Percentiles rank a stretch among this genome's conserved stretches.
Evolutionary conservation across 768 basidiomycete species (phyloP).

Genomic region (Rhizopogon roseolus): DNA sequence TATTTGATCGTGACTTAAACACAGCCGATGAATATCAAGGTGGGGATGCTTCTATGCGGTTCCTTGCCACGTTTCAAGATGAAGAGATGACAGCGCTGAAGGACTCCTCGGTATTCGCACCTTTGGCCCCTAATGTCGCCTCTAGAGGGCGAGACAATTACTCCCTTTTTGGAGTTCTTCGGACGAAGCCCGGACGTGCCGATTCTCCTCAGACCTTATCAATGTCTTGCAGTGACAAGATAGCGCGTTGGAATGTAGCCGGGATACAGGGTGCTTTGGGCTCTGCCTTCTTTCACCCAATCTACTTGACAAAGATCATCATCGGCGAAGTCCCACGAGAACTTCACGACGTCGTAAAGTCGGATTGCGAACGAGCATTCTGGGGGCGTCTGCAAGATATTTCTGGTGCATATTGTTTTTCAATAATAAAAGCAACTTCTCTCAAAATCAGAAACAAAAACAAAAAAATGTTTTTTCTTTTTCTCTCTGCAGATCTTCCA

Average conservation of each 20-base stretch:
- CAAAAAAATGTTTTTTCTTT: no score
- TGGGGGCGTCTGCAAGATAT: constrained; percentile 46
- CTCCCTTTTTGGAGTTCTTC: constrained; percentile 64
- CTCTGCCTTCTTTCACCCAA: constrained; percentile 45
- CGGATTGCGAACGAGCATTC: constrained; percentile 70
- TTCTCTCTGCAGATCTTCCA: constrained; percentile 36
- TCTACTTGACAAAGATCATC: constrained; percentile 64
- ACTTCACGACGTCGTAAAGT: constrained; percentile 35
- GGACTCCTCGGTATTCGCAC: constrained; percentile 34
- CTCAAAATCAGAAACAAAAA: background rate
- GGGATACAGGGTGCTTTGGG: constrained; percentile 85
- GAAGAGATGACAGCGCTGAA: constrained; percentile 68
- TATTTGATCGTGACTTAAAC: constrained; percentile 35
- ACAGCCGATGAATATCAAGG: constrained; percentile 42
- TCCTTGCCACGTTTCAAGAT: constrained; percentile 73
- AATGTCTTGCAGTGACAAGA: constrained; percentile 96
- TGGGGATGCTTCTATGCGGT: constrained; percentile 84
- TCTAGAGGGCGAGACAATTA: constrained; percentile 84
- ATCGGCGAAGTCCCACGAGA: constrained; percentile 62
- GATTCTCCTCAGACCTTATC: constrained; percentile 79
- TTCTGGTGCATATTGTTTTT: constrained; percentile 28
- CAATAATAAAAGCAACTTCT: background rate
- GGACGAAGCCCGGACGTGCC: constrained; percentile 92
- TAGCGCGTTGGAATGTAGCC: constrained; percentile 79
- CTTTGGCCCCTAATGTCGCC: constrained; percentile 32